Evolutionary conservation across 1,284 basidiomycete species (phyloP).

Genomic region (Ustilago sp.): DNA sequence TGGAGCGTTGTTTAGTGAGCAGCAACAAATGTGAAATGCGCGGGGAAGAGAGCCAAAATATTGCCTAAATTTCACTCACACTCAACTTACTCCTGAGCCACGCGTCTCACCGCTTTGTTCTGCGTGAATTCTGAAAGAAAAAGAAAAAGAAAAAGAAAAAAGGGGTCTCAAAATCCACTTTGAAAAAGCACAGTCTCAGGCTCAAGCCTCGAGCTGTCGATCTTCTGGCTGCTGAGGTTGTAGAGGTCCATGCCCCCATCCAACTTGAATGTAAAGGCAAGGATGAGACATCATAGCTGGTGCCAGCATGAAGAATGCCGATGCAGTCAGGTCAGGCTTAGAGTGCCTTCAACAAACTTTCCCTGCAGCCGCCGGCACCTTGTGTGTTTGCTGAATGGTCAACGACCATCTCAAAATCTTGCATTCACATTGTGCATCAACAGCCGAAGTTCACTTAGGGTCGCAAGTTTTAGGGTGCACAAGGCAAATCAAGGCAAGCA

Average conservation of each 20-base stretch:
- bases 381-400: background rate
- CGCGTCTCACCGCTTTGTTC: background rate
- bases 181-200: background rate
- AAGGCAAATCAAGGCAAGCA: background rate
- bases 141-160: background rate
- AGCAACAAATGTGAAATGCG: background rate
- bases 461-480: background rate
- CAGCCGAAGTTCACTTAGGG: background rate
- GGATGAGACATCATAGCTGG: no score
- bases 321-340: background rate
- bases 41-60: conserved; percentile 3
- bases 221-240: no score
- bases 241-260: no score
- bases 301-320: no score
- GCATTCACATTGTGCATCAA: background rate
- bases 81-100: conserved; percentile 4
- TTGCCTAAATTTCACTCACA: background rate
- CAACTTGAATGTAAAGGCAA: no score
- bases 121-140: background rate
- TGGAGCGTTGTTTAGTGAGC: background rate
- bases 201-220: no score
- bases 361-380: conserved; percentile 7
- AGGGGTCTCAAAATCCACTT: background rate
- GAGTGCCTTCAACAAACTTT: conserved; percentile 1
- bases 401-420: background rate